These are phyloP conservation scores for Pichia exigua DNA, from an alignment of 805 yeast genomes.

Conservation along the genomic window DNA sequence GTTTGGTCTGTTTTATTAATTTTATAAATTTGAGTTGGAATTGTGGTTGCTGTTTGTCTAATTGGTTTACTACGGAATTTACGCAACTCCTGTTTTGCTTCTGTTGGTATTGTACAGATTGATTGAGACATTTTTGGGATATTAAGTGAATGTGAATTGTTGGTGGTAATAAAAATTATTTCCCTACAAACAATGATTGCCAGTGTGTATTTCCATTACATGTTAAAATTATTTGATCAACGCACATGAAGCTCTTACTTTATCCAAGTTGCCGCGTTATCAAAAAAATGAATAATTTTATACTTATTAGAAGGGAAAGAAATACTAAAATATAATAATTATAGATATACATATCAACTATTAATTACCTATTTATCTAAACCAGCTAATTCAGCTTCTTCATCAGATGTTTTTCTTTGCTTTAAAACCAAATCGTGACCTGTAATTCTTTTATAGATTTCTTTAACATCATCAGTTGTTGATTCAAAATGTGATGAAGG, in stretches of 20 bases:
- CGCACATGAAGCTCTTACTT: neutral
- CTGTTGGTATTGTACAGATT: constrained; percentile 55
- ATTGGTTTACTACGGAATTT: constrained; percentile 56
- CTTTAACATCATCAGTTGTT: constrained; percentile 95
- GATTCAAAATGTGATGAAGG: constrained; percentile 93
- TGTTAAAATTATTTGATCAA: neutral
- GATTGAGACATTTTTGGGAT: constrained; percentile 33
- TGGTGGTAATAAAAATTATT: neutral
- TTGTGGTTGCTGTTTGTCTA: constrained; percentile 53
- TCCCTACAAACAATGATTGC: too few species aligned
- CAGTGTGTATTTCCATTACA: too few species aligned
- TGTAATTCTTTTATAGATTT: constrained; percentile 81
- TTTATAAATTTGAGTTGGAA: constrained; percentile 55
- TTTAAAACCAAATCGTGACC: constrained; percentile 88
- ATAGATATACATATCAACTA: neutral
- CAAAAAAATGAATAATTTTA: too few species aligned
- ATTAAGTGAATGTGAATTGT: neutral
- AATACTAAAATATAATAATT: neutral
- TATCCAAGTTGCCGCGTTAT: too few species aligned
- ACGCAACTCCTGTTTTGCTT: constrained; percentile 49
- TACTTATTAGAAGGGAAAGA: too few species aligned
- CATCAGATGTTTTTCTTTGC: constrained; percentile 62
- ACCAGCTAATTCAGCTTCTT: constrained; percentile 43
- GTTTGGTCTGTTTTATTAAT: constrained; percentile 52
- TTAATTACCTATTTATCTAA: constrained; percentile 10